Conservation (phyloP, 768 basidiomycete species). For the Stropharia rugosoannulata region DNA sequence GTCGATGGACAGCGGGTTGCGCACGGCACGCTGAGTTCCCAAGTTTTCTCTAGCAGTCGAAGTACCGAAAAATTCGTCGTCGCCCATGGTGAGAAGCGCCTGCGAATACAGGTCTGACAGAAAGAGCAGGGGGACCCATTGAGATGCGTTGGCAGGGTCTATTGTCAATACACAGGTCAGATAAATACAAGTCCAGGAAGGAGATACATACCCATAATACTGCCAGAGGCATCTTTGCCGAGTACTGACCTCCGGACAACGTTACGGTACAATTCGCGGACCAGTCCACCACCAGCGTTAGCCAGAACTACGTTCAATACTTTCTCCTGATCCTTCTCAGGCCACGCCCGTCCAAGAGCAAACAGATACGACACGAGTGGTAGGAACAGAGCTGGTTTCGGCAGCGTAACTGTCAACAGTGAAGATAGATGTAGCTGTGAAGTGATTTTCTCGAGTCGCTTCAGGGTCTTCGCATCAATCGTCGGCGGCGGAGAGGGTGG, state of each 20-base stretch:
- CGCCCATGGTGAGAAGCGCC: slow-evolving; percentile 86
- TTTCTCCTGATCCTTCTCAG: slow-evolving; percentile 50
- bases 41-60: background rate
- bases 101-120: slow-evolving; percentile 83
- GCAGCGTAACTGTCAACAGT: slow-evolving; percentile 46
- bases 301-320: slow-evolving; percentile 55
- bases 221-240: slow-evolving; percentile 48
- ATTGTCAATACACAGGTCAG: background rate
- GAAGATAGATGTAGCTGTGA: slow-evolving; percentile 51
- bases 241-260: slow-evolving; percentile 62
- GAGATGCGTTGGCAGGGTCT: slow-evolving; percentile 44
- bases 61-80: slow-evolving; percentile 90
- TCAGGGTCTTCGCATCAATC: slow-evolving; percentile 59
- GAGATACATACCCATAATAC: slow-evolving; percentile 21
- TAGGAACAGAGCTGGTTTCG: slow-evolving; percentile 35
- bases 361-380: slow-evolving; percentile 60
- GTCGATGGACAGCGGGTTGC: slow-evolving; percentile 80
- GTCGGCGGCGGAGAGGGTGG: slow-evolving; percentile 29
- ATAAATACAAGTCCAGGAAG: background rate
- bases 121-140: slow-evolving; percentile 75
- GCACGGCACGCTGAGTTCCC: slow-evolving; percentile 22
- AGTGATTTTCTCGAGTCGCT: slow-evolving; percentile 60
- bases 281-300: slow-evolving; percentile 53
- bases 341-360: slow-evolving; percentile 57
- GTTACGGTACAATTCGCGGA: slow-evolving; percentile 74